Evolutionary conservation across 2,329 filamentous ascomycete genomes (phyloP).

Genomic region (Ophiostoma fasciatum): DNA sequence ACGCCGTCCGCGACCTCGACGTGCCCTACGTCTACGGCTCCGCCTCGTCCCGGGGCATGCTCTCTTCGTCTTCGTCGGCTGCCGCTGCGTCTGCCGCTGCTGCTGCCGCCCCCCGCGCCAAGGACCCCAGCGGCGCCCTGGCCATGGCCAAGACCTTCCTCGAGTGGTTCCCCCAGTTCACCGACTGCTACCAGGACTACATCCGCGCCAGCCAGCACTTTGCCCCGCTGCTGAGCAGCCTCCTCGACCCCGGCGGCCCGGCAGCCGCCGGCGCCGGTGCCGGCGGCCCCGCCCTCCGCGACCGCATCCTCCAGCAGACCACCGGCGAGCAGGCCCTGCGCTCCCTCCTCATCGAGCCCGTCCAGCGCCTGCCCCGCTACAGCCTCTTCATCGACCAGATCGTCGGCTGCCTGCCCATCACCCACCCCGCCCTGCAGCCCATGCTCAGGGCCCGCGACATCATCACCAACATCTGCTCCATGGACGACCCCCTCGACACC

Average conservation of each 20-base stretch:
- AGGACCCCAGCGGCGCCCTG: conserved; percentile 64
- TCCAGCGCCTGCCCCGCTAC: conserved; percentile 86
- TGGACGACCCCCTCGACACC: conserved; percentile 57
- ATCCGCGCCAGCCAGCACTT: conserved; percentile 83
- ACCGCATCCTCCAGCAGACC: conserved; percentile 62
- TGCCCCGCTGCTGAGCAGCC: conserved; percentile 62
- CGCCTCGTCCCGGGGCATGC: conserved; percentile 8
- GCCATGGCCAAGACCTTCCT: conserved; percentile 68
- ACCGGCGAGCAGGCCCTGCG: conserved; percentile 82
- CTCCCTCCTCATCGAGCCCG: conserved; percentile 88
- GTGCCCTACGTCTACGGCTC: conserved; percentile 23
- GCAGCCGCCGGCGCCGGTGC: conserved; percentile 36
- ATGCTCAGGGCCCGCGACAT: conserved; percentile 85
- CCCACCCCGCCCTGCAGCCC: conserved; percentile 67
- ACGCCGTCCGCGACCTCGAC: conserved; percentile 64
- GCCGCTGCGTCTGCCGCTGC: conserved; percentile 20
- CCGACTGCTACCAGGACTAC: conserved; percentile 82
- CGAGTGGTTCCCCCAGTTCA: conserved; percentile 88
- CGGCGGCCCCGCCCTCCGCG: conserved; percentile 47
- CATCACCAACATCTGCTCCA: conserved; percentile 89
- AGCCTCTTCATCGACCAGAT: conserved; percentile 96
- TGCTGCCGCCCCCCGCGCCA: conserved; percentile 27
- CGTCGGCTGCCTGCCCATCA: conserved; percentile 66
- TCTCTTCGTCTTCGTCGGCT: not conserved
- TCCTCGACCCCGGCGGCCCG: conserved; percentile 44